Base-by-base conservation (phyloP, 352 stramenopile species). In the Plasmopara halstedii region DNA sequence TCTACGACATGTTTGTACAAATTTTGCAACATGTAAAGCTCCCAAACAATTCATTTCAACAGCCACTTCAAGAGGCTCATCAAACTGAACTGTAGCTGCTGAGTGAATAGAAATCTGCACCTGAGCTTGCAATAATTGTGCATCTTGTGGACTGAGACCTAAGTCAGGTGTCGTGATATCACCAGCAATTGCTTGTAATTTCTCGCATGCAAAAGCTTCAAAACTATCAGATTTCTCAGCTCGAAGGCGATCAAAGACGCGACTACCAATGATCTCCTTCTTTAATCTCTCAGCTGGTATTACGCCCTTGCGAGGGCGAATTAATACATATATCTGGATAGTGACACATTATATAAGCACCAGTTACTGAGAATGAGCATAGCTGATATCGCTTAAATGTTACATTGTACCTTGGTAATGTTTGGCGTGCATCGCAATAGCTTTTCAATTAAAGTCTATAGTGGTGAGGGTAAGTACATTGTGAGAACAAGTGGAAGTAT, bases 21-120 rank as follows among this genome's bases (percentile, higher is more conserved):
- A 85, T 15, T 62, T 64, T 4, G 87, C 53, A 29, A 73, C 65
- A 52, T 88, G 52, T 41, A 91, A 46, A 9, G 82, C 71, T 4
- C 81, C 83, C 0, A 84, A 17, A 48, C 71, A 86, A 53, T 94
- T 94, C 72, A 94, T 88, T 55, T 88, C 76, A 13, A 92, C 64
- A 2, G 83, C 83, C 25, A 88, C 70, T n/a, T 93, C 77, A 4
- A 94, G 72, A 6, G 79, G 79, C 35, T 94, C 83, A 53, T 88
- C 76, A 65, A 94, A 94, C 44, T 86, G 77, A 22, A 94, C 81
- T 0, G 79, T 89, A 6, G 83, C 83, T 7, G 81, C 83, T n/a
- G 78, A 91, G 59, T 94, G 83, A 53, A 94, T 81, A 5, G 76
- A 67, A 46, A 94, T 69, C 19, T 93, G 67, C 39, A 77, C 62